phyloP scores from a whole-genome alignment of 768 basidiomycete species.

The Psilocybe sp. region DNA sequence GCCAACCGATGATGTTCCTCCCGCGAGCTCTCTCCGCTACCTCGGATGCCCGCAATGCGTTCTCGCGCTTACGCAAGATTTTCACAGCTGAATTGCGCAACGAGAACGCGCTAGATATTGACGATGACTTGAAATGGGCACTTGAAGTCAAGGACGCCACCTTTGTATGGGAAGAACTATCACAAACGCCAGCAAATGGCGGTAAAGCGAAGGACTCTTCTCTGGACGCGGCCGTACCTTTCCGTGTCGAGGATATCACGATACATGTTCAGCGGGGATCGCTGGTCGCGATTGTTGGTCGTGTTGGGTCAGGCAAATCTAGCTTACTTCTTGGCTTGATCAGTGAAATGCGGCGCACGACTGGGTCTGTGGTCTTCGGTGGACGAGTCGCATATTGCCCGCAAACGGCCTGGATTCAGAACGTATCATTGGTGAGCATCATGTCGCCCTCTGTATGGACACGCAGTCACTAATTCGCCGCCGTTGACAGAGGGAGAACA shows the following conservation, averaged over 20 bases:
- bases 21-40: slow-evolving; percentile 60
- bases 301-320: slow-evolving; percentile 70
- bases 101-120: slow-evolving; percentile 38
- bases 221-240: slow-evolving; percentile 30
- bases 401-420: slow-evolving; percentile 78
- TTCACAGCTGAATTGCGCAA: slow-evolving; percentile 55
- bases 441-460: background rate
- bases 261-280: slow-evolving; percentile 55
- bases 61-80: slow-evolving; percentile 45
- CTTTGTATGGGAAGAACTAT: slow-evolving; percentile 58
- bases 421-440: slow-evolving; percentile 52
- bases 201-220: slow-evolving; percentile 13
- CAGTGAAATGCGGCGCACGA: slow-evolving; percentile 62
- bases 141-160: slow-evolving; percentile 50
- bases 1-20: slow-evolving; percentile 69
- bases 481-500: slow-evolving; percentile 52
- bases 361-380: slow-evolving; percentile 56
- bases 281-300: slow-evolving; percentile 63
- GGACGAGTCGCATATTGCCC: slow-evolving; percentile 68
- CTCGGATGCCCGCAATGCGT: slow-evolving; percentile 63
- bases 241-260: slow-evolving; percentile 47
- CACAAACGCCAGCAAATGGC: slow-evolving; percentile 4
- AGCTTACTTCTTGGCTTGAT: slow-evolving; percentile 61
- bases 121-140: slow-evolving; percentile 44
- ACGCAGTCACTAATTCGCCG: too few relatives aligned